Evolutionary conservation across 257 asterid species (phyloP), one percentile per base, ranked within the genome.

Genomic region (Echites panduratus): DNA sequence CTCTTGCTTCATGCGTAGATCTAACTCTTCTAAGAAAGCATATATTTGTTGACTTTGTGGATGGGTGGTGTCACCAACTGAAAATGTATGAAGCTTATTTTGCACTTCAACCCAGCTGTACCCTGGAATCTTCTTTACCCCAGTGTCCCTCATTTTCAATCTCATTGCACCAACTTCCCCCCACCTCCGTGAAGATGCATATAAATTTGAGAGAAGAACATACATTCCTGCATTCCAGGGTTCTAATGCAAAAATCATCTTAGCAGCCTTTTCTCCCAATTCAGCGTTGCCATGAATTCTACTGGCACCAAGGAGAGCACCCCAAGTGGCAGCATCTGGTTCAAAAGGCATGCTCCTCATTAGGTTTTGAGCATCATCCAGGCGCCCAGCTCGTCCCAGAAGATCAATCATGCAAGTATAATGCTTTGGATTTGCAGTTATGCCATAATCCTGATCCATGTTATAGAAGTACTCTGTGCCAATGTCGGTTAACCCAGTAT

Each of bases 281-380:
- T 79, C 84, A 16, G 95, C 84, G 74, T 88, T 84, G 24, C 97
- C 97, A 59, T 94, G 98, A 58, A 88, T 92, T 82, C 93, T 82
- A 82, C 99, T 87, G 63, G 99, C 99, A 70, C 97, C 98, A n/a
- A 94, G 97, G 65, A 94, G 92, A 54, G 99, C 96, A 70, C 98
- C 97, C 99, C 99, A 95, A 24, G 98, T 87, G 53, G 97, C 96
- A 79, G 99, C 96, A 63, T 94, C 97, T 53, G 99, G 95, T 78
- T 91, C 95, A 19, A 88, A 86, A 49, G 98, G 92, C 97, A 91
- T 89, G 61, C 69, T 79, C 70, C 53, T 81, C 83, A 94, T 86
- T 64, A 91, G 83, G 68, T 83, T 80, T 76, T 88, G 88, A 73
- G 99, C 99, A n/a, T 91, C 96, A 59, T 84, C 85, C 52, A 94